These are phyloP conservation scores for Pseudogymnoascus sp. DNA, from an alignment of 2,329 filamentous ascomycete species.

Conservation along the genomic window DNA sequence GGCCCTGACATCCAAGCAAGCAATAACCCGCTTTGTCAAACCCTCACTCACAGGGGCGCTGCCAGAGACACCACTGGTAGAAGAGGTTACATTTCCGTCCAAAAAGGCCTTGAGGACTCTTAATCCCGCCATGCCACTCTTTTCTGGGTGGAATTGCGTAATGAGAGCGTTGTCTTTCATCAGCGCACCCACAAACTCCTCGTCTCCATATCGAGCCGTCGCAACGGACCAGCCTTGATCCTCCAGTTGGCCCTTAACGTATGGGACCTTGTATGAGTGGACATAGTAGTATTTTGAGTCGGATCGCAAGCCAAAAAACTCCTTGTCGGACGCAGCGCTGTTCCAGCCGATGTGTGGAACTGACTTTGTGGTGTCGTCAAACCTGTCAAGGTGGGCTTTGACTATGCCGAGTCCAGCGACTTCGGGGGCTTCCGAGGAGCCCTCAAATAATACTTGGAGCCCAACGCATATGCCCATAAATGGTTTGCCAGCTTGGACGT, in stretches of 20 bases:
- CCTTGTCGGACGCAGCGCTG: conserved; percentile 56
- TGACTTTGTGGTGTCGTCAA: conserved; percentile 69
- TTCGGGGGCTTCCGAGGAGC: conserved; percentile 67
- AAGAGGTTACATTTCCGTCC: conserved; percentile 43
- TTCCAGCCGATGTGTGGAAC: conserved; percentile 99
- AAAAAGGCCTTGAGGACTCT: conserved; percentile 80
- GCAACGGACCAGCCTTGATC: conserved; percentile 84
- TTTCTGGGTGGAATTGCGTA: conserved; percentile 97
- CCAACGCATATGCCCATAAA: conserved; percentile 98
- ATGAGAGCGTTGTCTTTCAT: conserved; percentile 78
- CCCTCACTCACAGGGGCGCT: conserved; percentile 42
- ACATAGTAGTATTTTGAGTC: conserved; percentile 98
- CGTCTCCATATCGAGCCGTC: conserved; percentile 75
- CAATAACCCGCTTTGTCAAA: conserved; percentile 87
- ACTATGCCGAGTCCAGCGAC: conserved; percentile 71
- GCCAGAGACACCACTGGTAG: conserved; percentile 16
- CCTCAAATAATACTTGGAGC: conserved; percentile 79
- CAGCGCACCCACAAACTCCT: conserved; percentile 87
- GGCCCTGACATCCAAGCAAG: conserved; percentile 87
- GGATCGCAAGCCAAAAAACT: conserved; percentile 70
- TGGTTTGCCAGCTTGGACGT: conserved; percentile 85
- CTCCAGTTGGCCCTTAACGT: conserved; percentile 65
- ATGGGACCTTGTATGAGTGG: conserved; percentile 83
- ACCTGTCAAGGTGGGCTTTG: conserved; percentile 61
- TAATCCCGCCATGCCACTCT: conserved; percentile 84